phyloP scores from a whole-genome alignment of 257 asterid genomes.

The Solanum sejunctum region DNA sequence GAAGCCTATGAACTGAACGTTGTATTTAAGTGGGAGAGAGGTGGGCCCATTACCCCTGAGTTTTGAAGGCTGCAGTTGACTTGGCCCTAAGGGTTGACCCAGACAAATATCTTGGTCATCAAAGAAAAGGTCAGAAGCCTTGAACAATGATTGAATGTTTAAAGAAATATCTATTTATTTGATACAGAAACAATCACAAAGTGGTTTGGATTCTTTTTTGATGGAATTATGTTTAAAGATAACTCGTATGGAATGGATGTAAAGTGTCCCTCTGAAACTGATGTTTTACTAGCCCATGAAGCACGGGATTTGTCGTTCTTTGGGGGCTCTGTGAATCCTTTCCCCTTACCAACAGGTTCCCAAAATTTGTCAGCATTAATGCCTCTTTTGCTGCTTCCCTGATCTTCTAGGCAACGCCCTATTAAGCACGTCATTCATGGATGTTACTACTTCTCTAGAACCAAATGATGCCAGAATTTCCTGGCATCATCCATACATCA shows the following conservation, averaged over 20 bases:
- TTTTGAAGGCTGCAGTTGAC: neutral
- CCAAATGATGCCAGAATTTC: neutral
- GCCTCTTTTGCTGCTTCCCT: neutral
- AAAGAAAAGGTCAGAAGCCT: neutral
- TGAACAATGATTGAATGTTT: neutral
- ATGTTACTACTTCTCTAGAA: neutral
- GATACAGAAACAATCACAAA: neutral
- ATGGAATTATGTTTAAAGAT: neutral
- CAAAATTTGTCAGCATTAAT: neutral
- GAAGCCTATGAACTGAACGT: neutral
- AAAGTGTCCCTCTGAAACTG: neutral
- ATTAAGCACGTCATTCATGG: neutral
- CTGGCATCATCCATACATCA: neutral
- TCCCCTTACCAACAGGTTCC: neutral
- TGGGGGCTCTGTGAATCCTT: neutral
- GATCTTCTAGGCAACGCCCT: neutral
- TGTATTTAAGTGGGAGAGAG: neutral
- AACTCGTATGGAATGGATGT: neutral
- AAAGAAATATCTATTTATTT: neutral
- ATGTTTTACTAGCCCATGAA: neutral
- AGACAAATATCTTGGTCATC: neutral
- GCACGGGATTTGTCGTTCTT: neutral
- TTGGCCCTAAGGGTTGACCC: neutral
- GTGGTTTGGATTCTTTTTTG: neutral
- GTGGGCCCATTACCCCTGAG: neutral